Conservation (phyloP, 306 rosid genomes). For the Cucumis sativus region Cucumber_9930_V3 NC_026661.2:19487001-19487500, state of each 20-base stretch:
- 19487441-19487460: rapidly evolving
- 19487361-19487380: background rate
- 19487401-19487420: background rate
- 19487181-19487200: background rate
- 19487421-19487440: background rate
- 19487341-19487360: background rate
- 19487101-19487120: background rate
- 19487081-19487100: background rate
- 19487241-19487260: background rate
- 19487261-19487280: background rate
- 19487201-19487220: background rate
- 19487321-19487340: background rate
- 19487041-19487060: too few species aligned
- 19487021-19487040: background rate
- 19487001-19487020: background rate
- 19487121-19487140: background rate
- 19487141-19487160: background rate
- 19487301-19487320: rapidly evolving
- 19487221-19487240: background rate
- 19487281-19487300: background rate
- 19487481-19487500: background rate
- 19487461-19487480: background rate
- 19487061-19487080: rapidly evolving
- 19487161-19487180: background rate
- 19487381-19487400: rapidly evolving